phyloP scores from a whole-genome alignment of 2,329 filamentous ascomycete genomes.

The Beauveria medogensis region DNA sequence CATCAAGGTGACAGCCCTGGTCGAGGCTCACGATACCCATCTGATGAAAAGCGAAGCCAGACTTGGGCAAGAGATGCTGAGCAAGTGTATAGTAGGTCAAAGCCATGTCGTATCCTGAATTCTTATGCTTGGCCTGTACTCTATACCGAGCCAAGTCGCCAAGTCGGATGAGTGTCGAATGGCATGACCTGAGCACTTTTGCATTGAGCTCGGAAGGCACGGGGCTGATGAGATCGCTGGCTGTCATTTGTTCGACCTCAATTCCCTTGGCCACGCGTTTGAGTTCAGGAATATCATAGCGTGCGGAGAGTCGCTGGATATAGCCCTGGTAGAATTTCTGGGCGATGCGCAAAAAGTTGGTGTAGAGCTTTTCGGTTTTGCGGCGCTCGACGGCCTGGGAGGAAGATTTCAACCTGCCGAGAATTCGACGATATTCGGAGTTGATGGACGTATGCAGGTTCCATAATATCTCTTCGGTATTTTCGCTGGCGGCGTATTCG shows the following conservation, averaged over 20 bases:
- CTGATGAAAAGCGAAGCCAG: constrained; percentile 81
- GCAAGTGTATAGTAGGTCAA: constrained; percentile 81
- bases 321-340: constrained; percentile 84
- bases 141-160: constrained; percentile 89
- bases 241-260: constrained; percentile 33
- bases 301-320: constrained; percentile 64
- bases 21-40: constrained; percentile 77
- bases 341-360: constrained; percentile 77
- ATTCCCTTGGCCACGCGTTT: constrained; percentile 34
- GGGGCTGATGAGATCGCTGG: constrained; percentile 35
- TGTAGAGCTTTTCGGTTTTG: constrained; percentile 74
- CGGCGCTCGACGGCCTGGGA: constrained; percentile 56
- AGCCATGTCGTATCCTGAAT: constrained; percentile 69
- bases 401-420: constrained; percentile 46
- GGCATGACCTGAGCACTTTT: constrained; percentile 65
- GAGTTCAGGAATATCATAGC: constrained; percentile 47
- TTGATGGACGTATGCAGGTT: constrained; percentile 70
- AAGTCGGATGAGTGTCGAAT: constrained; percentile 75
- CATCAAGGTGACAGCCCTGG: constrained; percentile 70
- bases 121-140: constrained; percentile 61
- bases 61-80: constrained; percentile 66
- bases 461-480: constrained; percentile 70
- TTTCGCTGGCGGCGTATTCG: constrained; percentile 51
- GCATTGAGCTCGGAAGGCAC: constrained; percentile 42
- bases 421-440: constrained; percentile 63